Evolutionary conservation across 2,329 filamentous ascomycete species (phyloP).

Genomic region (Thermothelomyces thermophilus): DNA sequence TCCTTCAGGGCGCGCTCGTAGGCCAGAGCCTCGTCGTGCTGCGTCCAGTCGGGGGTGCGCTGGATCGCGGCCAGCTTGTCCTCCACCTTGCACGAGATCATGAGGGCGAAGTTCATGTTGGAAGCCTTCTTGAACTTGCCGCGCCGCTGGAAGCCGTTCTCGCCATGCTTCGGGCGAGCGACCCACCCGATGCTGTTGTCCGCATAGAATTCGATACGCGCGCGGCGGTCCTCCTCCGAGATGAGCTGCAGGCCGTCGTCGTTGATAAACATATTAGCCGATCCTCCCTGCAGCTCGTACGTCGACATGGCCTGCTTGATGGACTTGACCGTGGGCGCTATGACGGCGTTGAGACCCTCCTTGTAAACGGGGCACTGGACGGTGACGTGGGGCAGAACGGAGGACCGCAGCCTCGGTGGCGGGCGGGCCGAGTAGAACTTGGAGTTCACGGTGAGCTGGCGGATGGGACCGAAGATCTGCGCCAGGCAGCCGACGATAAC

Average conservation of each 20-base stretch:
- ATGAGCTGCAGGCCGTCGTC: conserved; percentile 68
- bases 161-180: conserved; percentile 56
- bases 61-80: conserved; percentile 55
- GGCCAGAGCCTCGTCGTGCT: conserved; percentile 59
- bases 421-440: conserved; percentile 75
- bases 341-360: conserved; percentile 69
- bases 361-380: conserved; percentile 88
- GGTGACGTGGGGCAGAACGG: conserved; percentile 63
- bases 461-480: conserved; percentile 69
- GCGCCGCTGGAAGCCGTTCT: conserved; percentile 54
- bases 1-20: conserved; percentile 61
- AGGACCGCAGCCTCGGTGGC: conserved; percentile 52
- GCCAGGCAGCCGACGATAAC: conserved; percentile 70
- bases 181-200: conserved; percentile 66
- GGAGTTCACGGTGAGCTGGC: conserved; percentile 67
- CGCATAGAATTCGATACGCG: conserved; percentile 61
- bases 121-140: conserved; percentile 67
- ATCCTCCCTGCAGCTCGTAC: conserved; percentile 71
- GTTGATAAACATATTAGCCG: conserved; percentile 70
- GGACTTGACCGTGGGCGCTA: conserved; percentile 68
- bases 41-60: conserved; percentile 57
- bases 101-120: conserved; percentile 66
- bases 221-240: conserved; percentile 52
- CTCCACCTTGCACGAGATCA: conserved; percentile 63
- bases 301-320: conserved; percentile 72